phyloP scores from a whole-genome alignment of 2,329 filamentous ascomycete genomes.

The Cladosporium oxysporum region DNA sequence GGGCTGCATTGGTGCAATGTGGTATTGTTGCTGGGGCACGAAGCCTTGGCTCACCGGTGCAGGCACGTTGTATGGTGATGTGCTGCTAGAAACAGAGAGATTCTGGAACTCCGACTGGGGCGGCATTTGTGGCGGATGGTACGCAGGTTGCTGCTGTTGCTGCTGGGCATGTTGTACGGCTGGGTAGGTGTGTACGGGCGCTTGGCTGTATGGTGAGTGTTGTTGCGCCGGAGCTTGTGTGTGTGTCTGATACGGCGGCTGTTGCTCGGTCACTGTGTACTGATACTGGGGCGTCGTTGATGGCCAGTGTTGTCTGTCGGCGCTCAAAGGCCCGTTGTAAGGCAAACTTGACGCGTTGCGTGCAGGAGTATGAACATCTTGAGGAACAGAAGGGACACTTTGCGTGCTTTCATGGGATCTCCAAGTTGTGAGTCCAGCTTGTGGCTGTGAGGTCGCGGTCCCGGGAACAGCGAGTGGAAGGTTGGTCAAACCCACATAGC shows the following conservation, averaged over 20 bases:
- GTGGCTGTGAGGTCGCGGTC: constrained; percentile 23
- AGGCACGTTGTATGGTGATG: constrained; percentile 25
- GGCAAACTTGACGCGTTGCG: constrained; percentile 22
- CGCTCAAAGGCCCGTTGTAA: constrained; percentile 22
- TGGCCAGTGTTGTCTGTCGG: constrained; percentile 30
- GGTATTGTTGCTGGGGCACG: constrained; percentile 16
- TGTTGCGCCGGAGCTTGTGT: constrained; percentile 9
- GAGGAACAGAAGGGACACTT: constrained; percentile 20
- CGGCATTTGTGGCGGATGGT: constrained; percentile 25
- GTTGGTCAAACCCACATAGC: constrained; percentile 8
- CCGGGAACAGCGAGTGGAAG: constrained; percentile 25
- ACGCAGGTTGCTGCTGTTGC: constrained; percentile 23
- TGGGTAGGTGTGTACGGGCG: constrained; percentile 19
- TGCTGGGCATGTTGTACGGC: not conserved
- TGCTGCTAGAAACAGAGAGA: constrained; percentile 29
- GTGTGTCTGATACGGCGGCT: constrained; percentile 28
- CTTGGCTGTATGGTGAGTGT: constrained; percentile 21
- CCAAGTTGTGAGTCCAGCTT: constrained; percentile 30
- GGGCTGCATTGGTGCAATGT: constrained; percentile 25
- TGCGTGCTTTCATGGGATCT: constrained; percentile 32
- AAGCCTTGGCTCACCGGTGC: constrained; percentile 15
- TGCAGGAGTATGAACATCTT: constrained; percentile 21
- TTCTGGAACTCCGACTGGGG: constrained; percentile 29
- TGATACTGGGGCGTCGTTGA: constrained; percentile 27
- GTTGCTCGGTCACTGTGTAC: constrained; percentile 29